Evolutionary conservation across 2,329 filamentous ascomycete genomes (phyloP), one percentile per base, ranked within the genome.

Genomic region (Ramularia endophylla): DNA sequence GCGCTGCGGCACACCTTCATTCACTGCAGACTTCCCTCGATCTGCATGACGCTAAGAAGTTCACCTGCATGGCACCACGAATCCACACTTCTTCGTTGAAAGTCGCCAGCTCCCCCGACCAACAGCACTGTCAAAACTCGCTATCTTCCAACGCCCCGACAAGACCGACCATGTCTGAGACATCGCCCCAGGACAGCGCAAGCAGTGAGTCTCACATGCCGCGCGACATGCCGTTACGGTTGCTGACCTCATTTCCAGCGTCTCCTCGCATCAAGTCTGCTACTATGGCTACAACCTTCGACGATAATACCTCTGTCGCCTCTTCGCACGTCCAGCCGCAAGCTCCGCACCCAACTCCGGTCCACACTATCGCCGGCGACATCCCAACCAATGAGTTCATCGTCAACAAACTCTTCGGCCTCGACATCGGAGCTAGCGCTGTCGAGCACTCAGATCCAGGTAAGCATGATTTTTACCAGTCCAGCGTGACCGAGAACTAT

Each of bases 291-390:
- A 37, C 48, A 12, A 40, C 40, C 38, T 38, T 13, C 36, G 34
- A 41, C 27, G 29, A 36, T 17, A 46, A 34, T 22, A 22, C 25
- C 5, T 20, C 17, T 20, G 28, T 37, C 17, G 30, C 42, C 22
- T 33, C 40, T 6, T 38, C 41, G 3, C 38, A 38, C 32, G 36
- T 33, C 16, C 16, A 36, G 3, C 47, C 47, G 27, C 17, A 27
- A 13, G 47, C 41, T 2, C 47, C 46, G 13, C 39, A 40, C 22
- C 44, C 37, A 15, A 47, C 47, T 5, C 44, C 41, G 19, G 39
- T 39, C 17, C 41, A 45, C 37, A 50, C 44, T 13, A 34, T 45
- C 15, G 42, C 40, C 8, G 45, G 44, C 11, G 44, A 46, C 15
- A 11, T 43, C n/a, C 43, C 30, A 25, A n/a, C 12, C 29, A 27